phyloP scores from a whole-genome alignment of 169 alveolate species.

The Plasmodium gallinaceum region DNA sequence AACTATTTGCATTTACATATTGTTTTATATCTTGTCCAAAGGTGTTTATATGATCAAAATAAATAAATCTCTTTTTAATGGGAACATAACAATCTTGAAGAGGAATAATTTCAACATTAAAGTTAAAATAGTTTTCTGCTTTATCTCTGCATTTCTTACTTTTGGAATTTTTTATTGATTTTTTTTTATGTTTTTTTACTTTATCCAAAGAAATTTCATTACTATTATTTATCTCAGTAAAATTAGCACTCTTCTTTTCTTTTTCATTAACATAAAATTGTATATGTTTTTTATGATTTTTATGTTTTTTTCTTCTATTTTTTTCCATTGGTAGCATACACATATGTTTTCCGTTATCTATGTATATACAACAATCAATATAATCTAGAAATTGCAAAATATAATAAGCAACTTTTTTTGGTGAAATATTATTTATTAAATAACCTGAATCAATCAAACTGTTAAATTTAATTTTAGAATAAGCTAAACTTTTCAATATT shows the following conservation, averaged over 20 bases:
- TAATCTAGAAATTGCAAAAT: slow-evolving; percentile 63
- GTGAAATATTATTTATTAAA: slow-evolving; percentile 68
- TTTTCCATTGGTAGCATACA: slow-evolving; percentile 74
- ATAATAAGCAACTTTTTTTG: slow-evolving; percentile 73
- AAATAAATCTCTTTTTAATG: slow-evolving; percentile 89
- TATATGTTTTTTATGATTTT: neutral
- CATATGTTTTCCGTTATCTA: slow-evolving; percentile 78
- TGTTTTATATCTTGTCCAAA: slow-evolving; percentile 94
- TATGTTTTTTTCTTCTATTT: slow-evolving; percentile 11
- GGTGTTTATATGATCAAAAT: slow-evolving; percentile 94
- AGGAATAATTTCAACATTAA: slow-evolving; percentile 83
- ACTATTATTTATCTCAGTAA: slow-evolving; percentile 12
- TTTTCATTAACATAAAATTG: neutral
- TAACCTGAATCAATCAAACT: slow-evolving; percentile 74
- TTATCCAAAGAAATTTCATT: neutral
- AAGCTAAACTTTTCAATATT: slow-evolving; percentile 41
- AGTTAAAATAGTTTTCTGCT: slow-evolving; percentile 79
- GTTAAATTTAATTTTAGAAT: slow-evolving; percentile 50
- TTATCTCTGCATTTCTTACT: slow-evolving; percentile 43
- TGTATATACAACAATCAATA: slow-evolving; percentile 71
- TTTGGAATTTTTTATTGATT: neutral
- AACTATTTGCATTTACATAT: slow-evolving; percentile 90
- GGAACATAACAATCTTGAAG: slow-evolving; percentile 91
- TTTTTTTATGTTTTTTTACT: neutral
- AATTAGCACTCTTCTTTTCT: slow-evolving; percentile 12